Percentiles rank a stretch among this genome's conserved stretches.
Conservation (phyloP, 208 protist species). For the Crithidia brevicula region DNA sequence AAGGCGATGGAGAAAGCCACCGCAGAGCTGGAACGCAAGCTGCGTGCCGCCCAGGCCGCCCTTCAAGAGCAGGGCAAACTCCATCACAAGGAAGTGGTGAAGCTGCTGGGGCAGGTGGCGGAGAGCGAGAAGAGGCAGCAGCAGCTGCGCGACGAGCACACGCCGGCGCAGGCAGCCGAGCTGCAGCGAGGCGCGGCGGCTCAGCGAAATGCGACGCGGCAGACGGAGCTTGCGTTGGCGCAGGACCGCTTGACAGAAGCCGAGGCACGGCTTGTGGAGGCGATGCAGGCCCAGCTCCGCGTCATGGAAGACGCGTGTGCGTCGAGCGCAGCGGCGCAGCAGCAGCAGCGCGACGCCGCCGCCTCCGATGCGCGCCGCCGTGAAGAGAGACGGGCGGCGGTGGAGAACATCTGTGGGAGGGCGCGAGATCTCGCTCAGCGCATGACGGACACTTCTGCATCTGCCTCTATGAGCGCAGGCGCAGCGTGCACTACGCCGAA, state of each 20-base stretch:
- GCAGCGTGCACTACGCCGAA: too few relatives aligned
- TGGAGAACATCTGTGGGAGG: not conserved
- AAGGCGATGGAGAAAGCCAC: constrained; percentile 8
- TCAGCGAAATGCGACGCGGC: not conserved
- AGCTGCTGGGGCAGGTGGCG: constrained; percentile 8
- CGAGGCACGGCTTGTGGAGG: constrained; percentile 4
- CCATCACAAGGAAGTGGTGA: constrained; percentile 12
- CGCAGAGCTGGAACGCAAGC: constrained; percentile 2
- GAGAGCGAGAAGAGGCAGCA: constrained; percentile 4
- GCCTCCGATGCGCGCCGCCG: not conserved
- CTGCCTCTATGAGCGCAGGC: too few relatives aligned
- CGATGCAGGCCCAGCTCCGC: not conserved
- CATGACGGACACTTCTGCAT: too few relatives aligned
- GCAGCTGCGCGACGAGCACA: constrained; percentile 17
- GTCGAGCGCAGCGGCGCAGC: not conserved
- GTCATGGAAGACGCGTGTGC: not conserved
- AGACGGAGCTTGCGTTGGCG: not conserved
- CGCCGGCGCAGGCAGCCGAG: not conserved
- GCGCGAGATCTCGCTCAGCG: not conserved
- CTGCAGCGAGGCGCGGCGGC: not conserved
- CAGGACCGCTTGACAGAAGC: not conserved
- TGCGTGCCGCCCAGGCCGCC: constrained; percentile 6
- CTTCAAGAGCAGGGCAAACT: constrained; percentile 17
- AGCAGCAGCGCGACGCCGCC: not conserved
- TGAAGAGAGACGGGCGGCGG: not conserved